Conservation (phyloP, 768 basidiomycete genomes). For the Naganishia kalamii region DNA sequence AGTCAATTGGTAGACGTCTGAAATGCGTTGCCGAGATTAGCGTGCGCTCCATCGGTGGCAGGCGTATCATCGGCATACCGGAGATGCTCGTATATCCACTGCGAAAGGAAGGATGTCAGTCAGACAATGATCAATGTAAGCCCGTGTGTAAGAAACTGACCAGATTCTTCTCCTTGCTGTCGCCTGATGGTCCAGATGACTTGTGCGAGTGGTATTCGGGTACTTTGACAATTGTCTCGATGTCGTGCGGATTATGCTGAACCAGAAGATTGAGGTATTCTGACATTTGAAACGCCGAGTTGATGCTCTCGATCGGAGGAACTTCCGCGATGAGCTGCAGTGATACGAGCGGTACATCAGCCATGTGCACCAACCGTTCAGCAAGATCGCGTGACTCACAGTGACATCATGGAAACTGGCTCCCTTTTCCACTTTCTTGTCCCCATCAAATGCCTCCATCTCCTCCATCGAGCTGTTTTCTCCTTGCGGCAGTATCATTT, state of each 20-base stretch:
- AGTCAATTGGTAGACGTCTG: constrained; percentile 46
- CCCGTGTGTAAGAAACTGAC: constrained; percentile 48
- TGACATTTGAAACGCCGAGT: constrained; percentile 26
- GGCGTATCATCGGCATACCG: constrained; percentile 29
- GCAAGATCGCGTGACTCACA: neutral
- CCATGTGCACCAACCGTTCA: too few species aligned
- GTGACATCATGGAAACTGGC: constrained; percentile 14
- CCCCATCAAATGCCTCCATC: neutral
- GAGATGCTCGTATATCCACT: constrained; percentile 49
- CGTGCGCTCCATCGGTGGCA: neutral
- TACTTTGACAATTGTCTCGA: constrained; percentile 69
- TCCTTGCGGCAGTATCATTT: constrained; percentile 1
- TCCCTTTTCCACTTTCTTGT: constrained; percentile 7
- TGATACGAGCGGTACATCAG: neutral
- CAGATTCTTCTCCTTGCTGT: constrained; percentile 42
- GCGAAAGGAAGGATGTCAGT: neutral
- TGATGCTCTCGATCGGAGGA: constrained; percentile 19
- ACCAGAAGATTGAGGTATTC: constrained; percentile 89
- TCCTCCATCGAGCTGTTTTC: neutral
- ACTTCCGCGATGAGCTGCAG: neutral
- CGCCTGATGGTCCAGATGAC: constrained; percentile 3
- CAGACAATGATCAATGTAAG: neutral
- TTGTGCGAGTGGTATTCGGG: constrained; percentile 48
- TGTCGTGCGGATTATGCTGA: constrained; percentile 77
- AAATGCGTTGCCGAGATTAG: neutral